Evolutionary conservation across 768 basidiomycete genomes (phyloP), one percentile per base, ranked within the genome.

Genomic region (Suillus subaureus): DNA sequence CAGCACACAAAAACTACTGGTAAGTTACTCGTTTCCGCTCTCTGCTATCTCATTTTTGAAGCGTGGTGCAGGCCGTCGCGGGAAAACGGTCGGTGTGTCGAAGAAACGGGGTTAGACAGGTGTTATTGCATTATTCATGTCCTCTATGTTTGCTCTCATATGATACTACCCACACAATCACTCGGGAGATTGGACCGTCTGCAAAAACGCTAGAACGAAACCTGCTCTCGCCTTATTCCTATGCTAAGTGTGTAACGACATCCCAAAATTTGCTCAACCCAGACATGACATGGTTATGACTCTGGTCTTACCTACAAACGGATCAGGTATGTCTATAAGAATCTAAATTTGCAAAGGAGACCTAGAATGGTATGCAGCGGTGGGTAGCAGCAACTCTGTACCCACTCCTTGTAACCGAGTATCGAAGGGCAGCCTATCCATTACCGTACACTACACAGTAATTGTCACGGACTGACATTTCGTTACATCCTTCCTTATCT

Each of bases 1-100:
- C 97, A 99, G 77, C 97, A 99, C 87, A 99, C 97, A 71, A 99
- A 99, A 86, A 99, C 97, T 62, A 99, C 97, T 62, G 96, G 95
- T 90, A 72, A 66, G 88, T 66, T 35, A 12, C 49, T 39, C 1
- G 5, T 47, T 6, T 11, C 33, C 21, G 23, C n/a, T 40, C 9
- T n/a, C 1, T 1, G 2, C 18, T 40, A 37, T 37, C 1, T 26
- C 18, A 1, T n/a, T 45, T 3, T 64, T 65, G 69, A 63, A 72
- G 42, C 0, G 31, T 51, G 8, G 49, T 13, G 5, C 71, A 94
- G 94, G 94, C 79, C 94, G 94, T 82, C 93, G 93, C 69, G 94
- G 94, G 68, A 96, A 96, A 86, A 96, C 94, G 66, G 94, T 95
- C 71, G 94, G 94, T 89, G 94, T 96, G 74, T 95, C 94, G 71